Base-by-base conservation (phyloP, 2,329 filamentous ascomycete genomes). In the Intubia oerlemansii region DNA sequence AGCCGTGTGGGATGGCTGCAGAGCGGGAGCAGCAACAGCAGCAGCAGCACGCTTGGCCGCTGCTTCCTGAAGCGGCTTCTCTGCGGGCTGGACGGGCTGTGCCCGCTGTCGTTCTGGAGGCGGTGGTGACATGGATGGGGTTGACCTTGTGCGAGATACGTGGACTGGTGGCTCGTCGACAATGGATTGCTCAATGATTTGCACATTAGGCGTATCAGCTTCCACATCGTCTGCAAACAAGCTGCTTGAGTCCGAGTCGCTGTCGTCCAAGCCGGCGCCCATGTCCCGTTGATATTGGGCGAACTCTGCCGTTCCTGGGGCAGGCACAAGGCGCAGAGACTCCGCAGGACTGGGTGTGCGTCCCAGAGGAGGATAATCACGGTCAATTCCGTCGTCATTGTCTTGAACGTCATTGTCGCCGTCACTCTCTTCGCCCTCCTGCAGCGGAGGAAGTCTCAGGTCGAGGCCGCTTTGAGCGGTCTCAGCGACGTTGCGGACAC, bases 401-500 rank as follows among this genome's bases (percentile, higher is more conserved):
- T 18, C 11, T 17, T 16, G 10, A 17, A 17, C 17, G 5, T 12
- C 17, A 10, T 20, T 10, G 4, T 23, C 12, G 2, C 38, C 38
- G 9, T 38, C 38, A 7, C 42, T 35, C 5, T 37, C 42, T 36
- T 38, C 34, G 7, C 39, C 38, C 11, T 44, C 41, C 19, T 36
- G 34, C 29, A 47, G 36, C 17, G 39, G 41, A n/a, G 27, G 49
- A 3, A 64, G 44, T 12, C 48, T 47, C 24, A 51, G 40, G 3
- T 47, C 49, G 7, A 50, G 43, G 2, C 44, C 47, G n/a, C n/a
- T n/a, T 16, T 51, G 46, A 5, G 43, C 42, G 1, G 54, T 62
- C 42, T 59, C 58, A 25, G 53, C 55, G 3, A 61, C 57, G 26
- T 64, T 55, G 22, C 54, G 53, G 21, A 68, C 52, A 17, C 60